Evolutionary conservation across 768 basidiomycete genomes (phyloP), one percentile per base, ranked within the genome.

Genomic region (Podaxis mareebaensis): DNA sequence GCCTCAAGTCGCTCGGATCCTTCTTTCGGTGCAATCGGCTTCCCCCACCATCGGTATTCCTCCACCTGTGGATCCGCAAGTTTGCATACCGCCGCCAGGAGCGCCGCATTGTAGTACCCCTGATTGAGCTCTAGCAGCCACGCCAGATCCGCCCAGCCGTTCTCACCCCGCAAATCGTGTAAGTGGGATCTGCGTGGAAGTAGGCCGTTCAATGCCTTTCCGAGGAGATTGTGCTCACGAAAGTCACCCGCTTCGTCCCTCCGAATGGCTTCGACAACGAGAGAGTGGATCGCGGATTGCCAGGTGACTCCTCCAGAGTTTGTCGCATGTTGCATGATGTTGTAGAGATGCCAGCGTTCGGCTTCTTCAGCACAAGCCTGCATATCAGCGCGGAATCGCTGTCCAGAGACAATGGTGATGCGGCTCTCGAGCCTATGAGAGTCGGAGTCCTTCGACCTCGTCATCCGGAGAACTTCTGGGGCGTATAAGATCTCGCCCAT

Each of bases 71-170:
- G 36, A 24, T 52, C 55, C 13, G 65, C 58, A 40, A 69, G 54
- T 28, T 62, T 65, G 55, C 70, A 71, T 5, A 71, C 67, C 11
- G 70, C 69, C 20, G 71, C 71, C 7, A 72, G 69, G 57, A 65
- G 60, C 1, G 69, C 69, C 4, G 69, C 65, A 53, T 72, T 72
- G 46, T 72, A 72, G 36, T 69, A 72, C 1, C 67, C 71, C 33
- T 72, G 71, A 58, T 72, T 72, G 13, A 72, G 57, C 60, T 72
- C 71, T 13, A 72, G 60, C 36, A 72, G 56, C 71, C 70, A 71
- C 3, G 69, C 69, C n/a, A 73, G 60, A 40, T 73, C 71, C 10
- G 59, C 65, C 71, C 71, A 72, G 4, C 70, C 70, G 33, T 69
- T 65, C 8, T 53, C 15, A 20, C 64, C 66, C 17, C 39, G 28